These are phyloP conservation scores for Epichloe bromicola DNA, from an alignment of 2,329 filamentous ascomycete genomes.

Conservation along the genomic window DNA sequence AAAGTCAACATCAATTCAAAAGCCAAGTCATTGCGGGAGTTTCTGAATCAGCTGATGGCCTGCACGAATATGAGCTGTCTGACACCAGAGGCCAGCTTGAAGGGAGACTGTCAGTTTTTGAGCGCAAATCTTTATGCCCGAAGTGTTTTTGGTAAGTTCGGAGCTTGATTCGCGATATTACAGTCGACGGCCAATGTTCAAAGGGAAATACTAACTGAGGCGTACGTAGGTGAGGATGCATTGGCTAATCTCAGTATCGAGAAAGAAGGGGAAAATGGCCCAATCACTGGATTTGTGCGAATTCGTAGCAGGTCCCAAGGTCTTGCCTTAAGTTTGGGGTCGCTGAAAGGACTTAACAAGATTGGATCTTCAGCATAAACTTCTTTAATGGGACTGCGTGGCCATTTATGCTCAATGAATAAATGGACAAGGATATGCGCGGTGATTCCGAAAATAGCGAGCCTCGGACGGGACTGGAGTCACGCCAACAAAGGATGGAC, in stretches of 20 bases:
- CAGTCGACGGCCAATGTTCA: background rate
- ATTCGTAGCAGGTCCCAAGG: slow-evolving; percentile 97
- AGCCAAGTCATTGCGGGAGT: slow-evolving; percentile 79
- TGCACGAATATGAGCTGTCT: slow-evolving; percentile 98
- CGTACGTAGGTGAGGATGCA: slow-evolving; percentile 89
- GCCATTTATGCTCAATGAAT: background rate
- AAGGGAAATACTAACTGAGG: slow-evolving; percentile 11
- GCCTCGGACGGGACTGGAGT: background rate
- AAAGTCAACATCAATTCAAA: slow-evolving; percentile 99
- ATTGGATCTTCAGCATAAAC: slow-evolving; percentile 33
- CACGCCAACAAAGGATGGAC: background rate
- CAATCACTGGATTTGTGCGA: slow-evolving; percentile 91
- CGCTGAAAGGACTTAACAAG: slow-evolving; percentile 88
- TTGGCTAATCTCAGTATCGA: slow-evolving; percentile 96
- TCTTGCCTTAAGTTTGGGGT: slow-evolving; percentile 82
- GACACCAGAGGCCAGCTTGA: slow-evolving; percentile 88
- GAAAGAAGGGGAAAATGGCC: slow-evolving; percentile 88
- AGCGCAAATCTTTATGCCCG: slow-evolving; percentile 93
- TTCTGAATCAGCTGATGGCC: slow-evolving; percentile 89
- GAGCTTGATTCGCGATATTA: background rate
- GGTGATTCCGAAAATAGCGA: background rate
- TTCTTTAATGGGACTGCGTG: no score
- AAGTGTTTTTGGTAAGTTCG: slow-evolving; percentile 86
- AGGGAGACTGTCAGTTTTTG: slow-evolving; percentile 95
- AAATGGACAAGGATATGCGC: background rate